phyloP scores from a whole-genome alignment of 2,329 filamentous ascomycete species.

The Balansia obtecta region DNA sequence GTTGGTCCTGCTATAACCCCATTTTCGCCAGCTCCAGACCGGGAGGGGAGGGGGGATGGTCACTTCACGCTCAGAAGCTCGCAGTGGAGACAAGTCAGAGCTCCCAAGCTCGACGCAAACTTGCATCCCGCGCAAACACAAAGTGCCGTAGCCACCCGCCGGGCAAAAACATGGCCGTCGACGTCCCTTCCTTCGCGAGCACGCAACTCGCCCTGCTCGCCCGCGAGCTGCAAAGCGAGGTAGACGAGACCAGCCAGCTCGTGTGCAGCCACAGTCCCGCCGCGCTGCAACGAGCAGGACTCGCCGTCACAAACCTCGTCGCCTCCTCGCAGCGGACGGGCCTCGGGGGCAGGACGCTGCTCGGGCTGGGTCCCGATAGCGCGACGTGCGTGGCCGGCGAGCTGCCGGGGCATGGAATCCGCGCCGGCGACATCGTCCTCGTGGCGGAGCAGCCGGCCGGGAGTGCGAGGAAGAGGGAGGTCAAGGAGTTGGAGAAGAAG shows the following conservation, averaged over 20 bases:
- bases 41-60: no score
- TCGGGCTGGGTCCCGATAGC: slow-evolving; percentile 67
- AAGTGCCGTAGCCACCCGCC: background rate
- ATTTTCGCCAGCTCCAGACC: no score
- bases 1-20: no score
- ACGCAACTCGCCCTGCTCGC: slow-evolving; percentile 61
- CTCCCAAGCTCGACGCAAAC: no score
- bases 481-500: slow-evolving; percentile 55
- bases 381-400: slow-evolving; percentile 44
- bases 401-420: slow-evolving; percentile 62
- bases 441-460: slow-evolving; percentile 65
- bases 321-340: slow-evolving; percentile 72
- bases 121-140: no score
- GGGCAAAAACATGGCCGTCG: slow-evolving; percentile 28
- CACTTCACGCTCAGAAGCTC: no score
- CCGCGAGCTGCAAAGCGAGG: slow-evolving; percentile 59
- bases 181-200: slow-evolving; percentile 56
- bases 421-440: slow-evolving; percentile 66
- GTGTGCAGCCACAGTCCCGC: slow-evolving; percentile 56
- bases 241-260: slow-evolving; percentile 55
- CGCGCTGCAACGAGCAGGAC: slow-evolving; percentile 61
- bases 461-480: slow-evolving; percentile 59
- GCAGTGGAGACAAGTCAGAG: no score
- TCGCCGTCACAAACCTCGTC: slow-evolving; percentile 65
- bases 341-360: slow-evolving; percentile 77